Conservation (phyloP, 2,329 filamentous ascomycete genomes). For the Exophiala spinifera region DNA sequence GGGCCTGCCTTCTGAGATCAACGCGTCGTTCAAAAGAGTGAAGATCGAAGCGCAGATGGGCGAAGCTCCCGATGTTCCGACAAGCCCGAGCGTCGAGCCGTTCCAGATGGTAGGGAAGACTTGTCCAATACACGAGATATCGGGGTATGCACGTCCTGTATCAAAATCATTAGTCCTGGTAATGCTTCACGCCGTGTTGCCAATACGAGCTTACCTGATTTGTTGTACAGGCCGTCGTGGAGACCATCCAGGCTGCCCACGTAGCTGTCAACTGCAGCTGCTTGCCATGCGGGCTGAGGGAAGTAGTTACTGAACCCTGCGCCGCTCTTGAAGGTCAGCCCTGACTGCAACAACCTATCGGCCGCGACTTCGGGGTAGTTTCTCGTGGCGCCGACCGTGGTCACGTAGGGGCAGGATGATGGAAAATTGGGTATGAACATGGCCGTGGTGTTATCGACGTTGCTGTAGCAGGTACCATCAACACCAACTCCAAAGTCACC, state of each 20-base stretch:
- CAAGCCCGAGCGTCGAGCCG: conserved; percentile 37
- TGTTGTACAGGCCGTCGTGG: conserved; percentile 56
- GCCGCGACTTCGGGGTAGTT: conserved; percentile 48
- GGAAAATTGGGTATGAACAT: conserved; percentile 57
- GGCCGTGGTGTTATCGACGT: conserved; percentile 53
- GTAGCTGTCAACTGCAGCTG: conserved; percentile 44
- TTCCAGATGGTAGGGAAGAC: conserved; percentile 42
- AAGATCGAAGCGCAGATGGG: conserved; percentile 26
- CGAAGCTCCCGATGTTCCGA: conserved; percentile 44
- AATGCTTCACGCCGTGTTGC: no score
- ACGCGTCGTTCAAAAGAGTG: conserved; percentile 26
- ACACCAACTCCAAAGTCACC: conserved; percentile 62
- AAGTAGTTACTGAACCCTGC: conserved; percentile 51
- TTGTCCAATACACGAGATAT: conserved; percentile 58
- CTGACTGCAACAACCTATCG: conserved; percentile 13
- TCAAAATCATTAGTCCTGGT: not conserved
- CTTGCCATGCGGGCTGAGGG: conserved; percentile 48
- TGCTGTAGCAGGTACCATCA: conserved; percentile 47
- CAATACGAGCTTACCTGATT: conserved; percentile 50
- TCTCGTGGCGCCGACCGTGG: conserved; percentile 55
- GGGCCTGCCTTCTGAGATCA: conserved; percentile 24
- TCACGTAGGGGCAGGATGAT: conserved; percentile 61
- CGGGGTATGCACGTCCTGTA: conserved; percentile 59
- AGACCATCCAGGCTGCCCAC: conserved; percentile 42
- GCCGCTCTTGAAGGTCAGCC: conserved; percentile 40